phyloP scores from a whole-genome alignment of 2,329 filamentous ascomycete species.

The Apiospora sp. region DNA sequence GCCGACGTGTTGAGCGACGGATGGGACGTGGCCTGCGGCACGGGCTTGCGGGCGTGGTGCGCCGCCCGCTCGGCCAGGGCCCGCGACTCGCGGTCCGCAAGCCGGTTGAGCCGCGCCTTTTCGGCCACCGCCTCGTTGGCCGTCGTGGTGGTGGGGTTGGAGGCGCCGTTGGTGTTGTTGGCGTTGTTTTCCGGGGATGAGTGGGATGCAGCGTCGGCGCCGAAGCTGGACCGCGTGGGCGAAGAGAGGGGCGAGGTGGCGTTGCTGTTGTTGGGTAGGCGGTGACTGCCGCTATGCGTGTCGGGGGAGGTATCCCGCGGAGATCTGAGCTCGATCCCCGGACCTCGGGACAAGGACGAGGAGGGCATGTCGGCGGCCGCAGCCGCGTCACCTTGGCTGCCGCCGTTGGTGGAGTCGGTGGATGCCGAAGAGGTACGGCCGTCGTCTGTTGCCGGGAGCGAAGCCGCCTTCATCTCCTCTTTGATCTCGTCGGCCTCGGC shows the following conservation, averaged over 20 bases:
- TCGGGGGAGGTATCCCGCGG: background rate
- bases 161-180: conserved; percentile 31
- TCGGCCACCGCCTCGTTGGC: conserved; percentile 64
- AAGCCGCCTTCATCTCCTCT: conserved; percentile 34
- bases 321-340: background rate
- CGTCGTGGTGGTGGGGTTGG: conserved; percentile 32
- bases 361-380: background rate
- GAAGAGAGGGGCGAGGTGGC: conserved; percentile 36
- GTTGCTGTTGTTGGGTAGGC: conserved; percentile 29
- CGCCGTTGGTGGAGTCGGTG: background rate
- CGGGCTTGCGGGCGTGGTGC: conserved; percentile 59
- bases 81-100: conserved; percentile 62
- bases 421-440: background rate
- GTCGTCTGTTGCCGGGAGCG: background rate
- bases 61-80: conserved; percentile 64
- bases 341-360: background rate
- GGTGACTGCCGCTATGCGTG: conserved; percentile 31
- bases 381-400: background rate
- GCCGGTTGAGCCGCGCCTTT: conserved; percentile 66
- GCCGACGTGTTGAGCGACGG: conserved; percentile 64
- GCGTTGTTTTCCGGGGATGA: background rate
- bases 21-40: conserved; percentile 59
- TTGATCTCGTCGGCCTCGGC: conserved; percentile 68
- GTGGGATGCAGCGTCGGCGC: conserved; percentile 31
- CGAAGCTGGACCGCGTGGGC: conserved; percentile 31